These are phyloP conservation scores for Neurospora sp. DNA, from an alignment of 495 filamentous ascomycete genomes.

Conservation along the genomic window DNA sequence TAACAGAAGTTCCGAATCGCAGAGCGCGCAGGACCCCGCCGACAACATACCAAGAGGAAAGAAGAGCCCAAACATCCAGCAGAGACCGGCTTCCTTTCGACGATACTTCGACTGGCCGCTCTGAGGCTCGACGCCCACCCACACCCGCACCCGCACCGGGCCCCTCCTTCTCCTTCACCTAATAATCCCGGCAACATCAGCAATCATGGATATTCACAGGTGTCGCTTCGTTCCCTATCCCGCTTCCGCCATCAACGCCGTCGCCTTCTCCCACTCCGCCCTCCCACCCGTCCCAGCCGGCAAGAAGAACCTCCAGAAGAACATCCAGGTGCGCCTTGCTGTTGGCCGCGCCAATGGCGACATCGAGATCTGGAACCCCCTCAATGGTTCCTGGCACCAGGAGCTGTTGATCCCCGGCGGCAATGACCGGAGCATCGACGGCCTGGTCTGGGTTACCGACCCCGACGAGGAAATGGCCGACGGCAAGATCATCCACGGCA, in stretches of 20 bases:
- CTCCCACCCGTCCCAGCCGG: slow-evolving; percentile 50
- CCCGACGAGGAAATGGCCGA: slow-evolving; percentile 54
- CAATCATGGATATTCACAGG: slow-evolving; percentile 85
- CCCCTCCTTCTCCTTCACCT: not conserved
- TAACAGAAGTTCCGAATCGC: slow-evolving; percentile 1
- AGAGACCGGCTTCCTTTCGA: slow-evolving; percentile 1
- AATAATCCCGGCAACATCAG: slow-evolving; percentile 7
- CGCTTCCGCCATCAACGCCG: slow-evolving; percentile 81
- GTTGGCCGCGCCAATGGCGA: slow-evolving; percentile 90
- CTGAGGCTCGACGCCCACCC: not conserved
- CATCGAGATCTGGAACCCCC: slow-evolving; percentile 97
- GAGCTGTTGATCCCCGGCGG: slow-evolving; percentile 79
- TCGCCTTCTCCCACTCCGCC: slow-evolving; percentile 82
- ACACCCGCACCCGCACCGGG: not conserved
- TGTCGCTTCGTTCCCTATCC: slow-evolving; percentile 96
- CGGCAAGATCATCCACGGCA: slow-evolving; percentile 53
- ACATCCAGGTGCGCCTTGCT: slow-evolving; percentile 56
- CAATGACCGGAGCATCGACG: slow-evolving; percentile 78
- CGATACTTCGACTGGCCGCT: slow-evolving; percentile 1
- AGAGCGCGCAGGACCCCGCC: not conserved
- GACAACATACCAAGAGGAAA: not conserved
- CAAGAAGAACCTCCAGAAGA: slow-evolving; percentile 38
- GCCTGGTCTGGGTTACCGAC: slow-evolving; percentile 86
- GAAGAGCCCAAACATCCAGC: not conserved
- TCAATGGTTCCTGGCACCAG: slow-evolving; percentile 76